Percentiles rank a stretch among this genome's conserved stretches.
Evolutionary conservation across 164 flowering plant genomes (phyloP).

Genomic region (Vitis cinerea): DNA sequence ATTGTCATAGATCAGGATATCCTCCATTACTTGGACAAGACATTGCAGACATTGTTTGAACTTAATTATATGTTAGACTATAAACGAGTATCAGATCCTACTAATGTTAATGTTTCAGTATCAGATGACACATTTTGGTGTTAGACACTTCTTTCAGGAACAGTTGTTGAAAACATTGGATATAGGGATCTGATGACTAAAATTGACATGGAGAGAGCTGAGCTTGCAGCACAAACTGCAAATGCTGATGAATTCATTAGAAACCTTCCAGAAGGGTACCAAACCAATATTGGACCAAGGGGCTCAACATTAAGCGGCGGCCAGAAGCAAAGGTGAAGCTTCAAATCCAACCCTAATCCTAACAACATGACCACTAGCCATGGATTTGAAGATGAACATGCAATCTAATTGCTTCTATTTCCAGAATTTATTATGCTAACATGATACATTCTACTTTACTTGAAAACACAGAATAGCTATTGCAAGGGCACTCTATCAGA

Average conservation of each 20-base stretch:
- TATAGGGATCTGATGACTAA: slow-evolving; percentile 66
- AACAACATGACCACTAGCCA: too few relatives aligned
- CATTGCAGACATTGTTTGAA: too few relatives aligned
- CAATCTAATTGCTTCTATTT: not conserved
- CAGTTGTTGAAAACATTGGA: slow-evolving; percentile 96
- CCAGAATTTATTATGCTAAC: not conserved
- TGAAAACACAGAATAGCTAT: slow-evolving; percentile 72
- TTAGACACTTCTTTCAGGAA: slow-evolving; percentile 90
- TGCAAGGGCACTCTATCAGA: slow-evolving; percentile 98
- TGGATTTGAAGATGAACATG: not conserved
- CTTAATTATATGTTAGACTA: too few relatives aligned
- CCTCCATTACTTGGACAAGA: too few relatives aligned
- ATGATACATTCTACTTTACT: not conserved
- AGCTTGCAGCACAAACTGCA: slow-evolving; percentile 72
- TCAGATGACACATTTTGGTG: not conserved
- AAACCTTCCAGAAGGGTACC: slow-evolving; percentile 65
- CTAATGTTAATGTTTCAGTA: too few relatives aligned
- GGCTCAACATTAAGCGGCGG: slow-evolving; percentile 95
- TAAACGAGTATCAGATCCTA: too few relatives aligned
- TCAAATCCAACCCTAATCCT: not conserved
- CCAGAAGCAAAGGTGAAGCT: slow-evolving; percentile 83
- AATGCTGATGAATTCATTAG: slow-evolving; percentile 89
- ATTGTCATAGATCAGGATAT: too few relatives aligned
- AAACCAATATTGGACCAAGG: slow-evolving; percentile 79
- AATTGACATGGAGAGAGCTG: slow-evolving; percentile 75